Evolutionary conservation across 2,329 filamentous ascomycete genomes (phyloP).

Genomic region (Thelonectria olida): DNA sequence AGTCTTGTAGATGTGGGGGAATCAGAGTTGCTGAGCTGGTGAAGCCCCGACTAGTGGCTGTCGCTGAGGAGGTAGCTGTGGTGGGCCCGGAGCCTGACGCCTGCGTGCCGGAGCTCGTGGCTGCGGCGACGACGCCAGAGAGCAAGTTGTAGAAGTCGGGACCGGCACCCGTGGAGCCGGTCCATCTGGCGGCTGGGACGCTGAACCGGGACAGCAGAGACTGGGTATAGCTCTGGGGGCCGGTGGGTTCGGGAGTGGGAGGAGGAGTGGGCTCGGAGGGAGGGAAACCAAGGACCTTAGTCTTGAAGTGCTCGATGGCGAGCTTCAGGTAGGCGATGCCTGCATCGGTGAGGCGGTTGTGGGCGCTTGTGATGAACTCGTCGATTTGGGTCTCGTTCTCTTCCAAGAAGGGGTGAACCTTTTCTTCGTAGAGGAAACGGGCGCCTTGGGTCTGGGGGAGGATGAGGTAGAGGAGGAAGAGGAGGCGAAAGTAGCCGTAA

Average conservation of each 20-base stretch:
- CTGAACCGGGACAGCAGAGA: constrained; percentile 86
- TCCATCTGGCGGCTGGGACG: constrained; percentile 75
- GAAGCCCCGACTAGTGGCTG: constrained; percentile 29
- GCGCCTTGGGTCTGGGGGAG: constrained; percentile 98
- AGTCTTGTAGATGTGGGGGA: constrained; percentile 71
- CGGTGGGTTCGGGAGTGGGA: constrained; percentile 50
- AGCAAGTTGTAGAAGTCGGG: constrained; percentile 82
- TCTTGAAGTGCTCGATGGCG: constrained; percentile 75
- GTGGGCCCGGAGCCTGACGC: constrained; percentile 44
- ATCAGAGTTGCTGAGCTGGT: constrained; percentile 69
- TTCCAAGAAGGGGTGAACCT: constrained; percentile 87
- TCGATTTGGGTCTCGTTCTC: constrained; percentile 92
- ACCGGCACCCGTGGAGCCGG: constrained; percentile 56
- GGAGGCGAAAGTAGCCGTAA: constrained; percentile 89
- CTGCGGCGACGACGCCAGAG: constrained; percentile 75
- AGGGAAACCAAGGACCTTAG: constrained; percentile 81
- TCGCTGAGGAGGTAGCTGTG: constrained; percentile 45
- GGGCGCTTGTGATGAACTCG: constrained; percentile 82
- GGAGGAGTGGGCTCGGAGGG: constrained; percentile 55
- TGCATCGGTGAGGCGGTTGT: constrained; percentile 79
- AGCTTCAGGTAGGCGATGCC: constrained; percentile 80
- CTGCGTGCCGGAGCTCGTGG: constrained; percentile 55
- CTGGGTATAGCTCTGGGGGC: constrained; percentile 75
- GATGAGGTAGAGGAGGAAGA: constrained; percentile 92
- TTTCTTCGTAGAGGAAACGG: constrained; percentile 82